These are phyloP conservation scores for Xylariaceae sp. DNA, from an alignment of 2,329 filamentous ascomycete species.

Conservation along the genomic window DNA sequence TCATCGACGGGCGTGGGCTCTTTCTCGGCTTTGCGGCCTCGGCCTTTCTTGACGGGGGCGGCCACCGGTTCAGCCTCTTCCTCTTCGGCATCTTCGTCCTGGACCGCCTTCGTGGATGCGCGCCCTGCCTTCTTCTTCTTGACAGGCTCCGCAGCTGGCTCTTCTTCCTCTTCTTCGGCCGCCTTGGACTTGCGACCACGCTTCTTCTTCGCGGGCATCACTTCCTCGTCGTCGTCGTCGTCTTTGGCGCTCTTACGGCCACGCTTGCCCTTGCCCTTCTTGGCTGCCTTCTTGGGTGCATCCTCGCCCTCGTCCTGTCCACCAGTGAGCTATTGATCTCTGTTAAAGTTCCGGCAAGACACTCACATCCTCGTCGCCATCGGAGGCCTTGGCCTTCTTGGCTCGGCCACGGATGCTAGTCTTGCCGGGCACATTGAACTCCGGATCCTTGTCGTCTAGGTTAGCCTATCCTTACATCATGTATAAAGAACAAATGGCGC, in stretches of 20 bases:
- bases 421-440: slow-evolving; percentile 67
- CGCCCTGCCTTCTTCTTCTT: slow-evolving; percentile 25
- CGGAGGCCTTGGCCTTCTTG: slow-evolving; percentile 35
- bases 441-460: slow-evolving; percentile 57
- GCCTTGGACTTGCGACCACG: slow-evolving; percentile 24
- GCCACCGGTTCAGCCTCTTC: slow-evolving; percentile 1
- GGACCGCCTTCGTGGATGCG: too few relatives aligned
- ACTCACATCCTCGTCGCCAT: slow-evolving; percentile 31
- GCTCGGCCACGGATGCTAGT: slow-evolving; percentile 57
- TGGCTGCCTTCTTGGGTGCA: slow-evolving; percentile 29
- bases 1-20: slow-evolving; percentile 22
- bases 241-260: slow-evolving; percentile 34
- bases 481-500: background rate
- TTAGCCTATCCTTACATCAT: too few relatives aligned
- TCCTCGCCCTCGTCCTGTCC: slow-evolving; percentile 24
- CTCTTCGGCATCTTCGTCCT: slow-evolving; percentile 18
- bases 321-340: slow-evolving; percentile 3
- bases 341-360: background rate
- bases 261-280: slow-evolving; percentile 35
- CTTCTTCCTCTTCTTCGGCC: slow-evolving; percentile 18
- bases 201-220: slow-evolving; percentile 37
- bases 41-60: slow-evolving; percentile 9
- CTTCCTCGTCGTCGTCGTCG: slow-evolving; percentile 30
- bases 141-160: slow-evolving; percentile 12
- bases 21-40: slow-evolving; percentile 21